These are phyloP conservation scores for Nakazawaea laoshanensis DNA, from an alignment of 805 yeast species.

Conservation along the genomic window DNA sequence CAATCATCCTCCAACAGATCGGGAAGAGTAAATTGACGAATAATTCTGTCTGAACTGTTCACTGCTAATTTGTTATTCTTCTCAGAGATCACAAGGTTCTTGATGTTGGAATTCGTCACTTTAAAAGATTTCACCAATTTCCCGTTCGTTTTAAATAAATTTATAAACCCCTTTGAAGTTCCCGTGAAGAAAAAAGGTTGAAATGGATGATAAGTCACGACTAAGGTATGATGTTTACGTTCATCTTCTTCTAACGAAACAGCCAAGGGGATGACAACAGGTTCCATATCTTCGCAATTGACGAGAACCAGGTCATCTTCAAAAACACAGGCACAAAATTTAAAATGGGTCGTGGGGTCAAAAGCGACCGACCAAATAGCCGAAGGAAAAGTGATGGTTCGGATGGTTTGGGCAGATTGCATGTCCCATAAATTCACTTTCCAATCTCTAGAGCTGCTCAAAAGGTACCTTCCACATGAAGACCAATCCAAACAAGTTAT, in stretches of 20 bases:
- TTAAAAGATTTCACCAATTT: constrained; percentile 39
- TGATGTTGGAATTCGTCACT: constrained; percentile 63
- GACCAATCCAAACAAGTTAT: constrained; percentile 77
- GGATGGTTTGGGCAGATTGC: constrained; percentile 27
- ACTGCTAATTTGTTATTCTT: constrained; percentile 57
- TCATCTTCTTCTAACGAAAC: constrained; percentile 18
- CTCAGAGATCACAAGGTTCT: constrained; percentile 51
- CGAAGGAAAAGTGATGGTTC: constrained; percentile 46
- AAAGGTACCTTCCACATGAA: constrained; percentile 53
- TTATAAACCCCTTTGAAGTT: constrained; percentile 72
- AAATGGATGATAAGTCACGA: constrained; percentile 38
- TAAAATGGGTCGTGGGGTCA: constrained; percentile 36
- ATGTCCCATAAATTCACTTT: constrained; percentile 76
- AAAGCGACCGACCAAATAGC: constrained; percentile 67
- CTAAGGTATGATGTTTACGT: constrained; percentile 35
- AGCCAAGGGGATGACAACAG: constrained; percentile 8
- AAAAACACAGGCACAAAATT: constrained; percentile 54
- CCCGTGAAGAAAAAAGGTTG: constrained; percentile 62
- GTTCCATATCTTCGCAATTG: constrained; percentile 25
- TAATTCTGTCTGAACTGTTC: constrained; percentile 71
- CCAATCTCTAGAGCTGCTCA: constrained; percentile 80
- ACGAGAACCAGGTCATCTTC: constrained; percentile 56
- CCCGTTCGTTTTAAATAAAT: constrained; percentile 30
- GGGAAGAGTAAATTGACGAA: constrained; percentile 51
- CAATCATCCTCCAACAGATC: constrained; percentile 19